Percentiles rank a stretch among this genome's conserved stretches.
Conservation (phyloP, 306 rosid species). For the Prunus dulcis region DNA sequence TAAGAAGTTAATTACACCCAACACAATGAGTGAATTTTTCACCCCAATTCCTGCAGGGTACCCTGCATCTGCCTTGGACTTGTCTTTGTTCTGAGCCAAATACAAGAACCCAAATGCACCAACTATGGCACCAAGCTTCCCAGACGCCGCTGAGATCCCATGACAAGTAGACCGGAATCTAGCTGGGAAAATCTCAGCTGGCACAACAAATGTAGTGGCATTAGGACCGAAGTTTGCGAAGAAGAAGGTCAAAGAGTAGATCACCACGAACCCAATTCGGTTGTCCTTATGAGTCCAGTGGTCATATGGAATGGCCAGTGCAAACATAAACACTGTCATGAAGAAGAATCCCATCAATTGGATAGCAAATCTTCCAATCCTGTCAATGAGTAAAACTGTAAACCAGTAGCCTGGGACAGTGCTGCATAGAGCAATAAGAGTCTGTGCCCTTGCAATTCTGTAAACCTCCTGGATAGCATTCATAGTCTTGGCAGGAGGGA, state of each 20-base stretch:
- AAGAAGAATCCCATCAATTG: conserved; percentile 83
- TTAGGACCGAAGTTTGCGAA: conserved; percentile 79
- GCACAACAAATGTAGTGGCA: conserved; percentile 75
- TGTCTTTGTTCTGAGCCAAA: conserved; percentile 61
- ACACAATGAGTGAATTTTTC: conserved; percentile 40
- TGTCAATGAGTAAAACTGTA: conserved; percentile 65
- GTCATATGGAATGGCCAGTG: conserved; percentile 68
- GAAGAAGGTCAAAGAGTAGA: conserved; percentile 68
- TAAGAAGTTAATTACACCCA: conserved; percentile 51
- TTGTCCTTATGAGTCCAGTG: conserved; percentile 61
- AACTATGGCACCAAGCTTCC: conserved; percentile 74
- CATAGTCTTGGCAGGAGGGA: conserved; percentile 58
- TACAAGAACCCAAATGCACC: conserved; percentile 82
- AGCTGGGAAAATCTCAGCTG: conserved; percentile 77
- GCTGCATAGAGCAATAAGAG: conserved; percentile 68
- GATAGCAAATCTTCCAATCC: conserved; percentile 60
- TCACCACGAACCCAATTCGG: conserved; percentile 51
- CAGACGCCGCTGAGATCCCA: conserved; percentile 63
- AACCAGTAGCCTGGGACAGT: conserved; percentile 90
- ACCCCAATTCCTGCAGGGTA: conserved; percentile 73
- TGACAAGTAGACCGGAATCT: conserved; percentile 76
- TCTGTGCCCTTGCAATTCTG: conserved; percentile 62
- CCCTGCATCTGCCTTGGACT: conserved; percentile 58
- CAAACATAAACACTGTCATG: conserved; percentile 77
- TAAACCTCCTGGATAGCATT: conserved; percentile 66